Conservation (phyloP, 2,329 filamentous ascomycete species). For the Orbilia javanica region DNA sequence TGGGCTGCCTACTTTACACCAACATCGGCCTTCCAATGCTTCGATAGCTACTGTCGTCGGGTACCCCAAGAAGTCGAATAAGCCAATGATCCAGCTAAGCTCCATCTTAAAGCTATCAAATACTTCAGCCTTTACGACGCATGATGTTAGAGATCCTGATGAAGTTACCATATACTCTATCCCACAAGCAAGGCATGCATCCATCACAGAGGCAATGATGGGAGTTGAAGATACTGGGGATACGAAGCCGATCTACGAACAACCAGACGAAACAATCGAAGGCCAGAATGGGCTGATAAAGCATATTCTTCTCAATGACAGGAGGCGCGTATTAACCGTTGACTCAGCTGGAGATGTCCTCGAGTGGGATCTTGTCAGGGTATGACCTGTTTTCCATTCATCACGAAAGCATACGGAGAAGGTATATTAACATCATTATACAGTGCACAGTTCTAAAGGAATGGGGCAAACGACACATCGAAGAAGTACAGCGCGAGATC, state of each 20-base stretch:
- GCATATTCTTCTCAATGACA: slow-evolving; percentile 89
- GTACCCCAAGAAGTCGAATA: slow-evolving; percentile 69
- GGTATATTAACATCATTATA: slow-evolving; percentile 32
- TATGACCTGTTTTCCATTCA: slow-evolving; percentile 65
- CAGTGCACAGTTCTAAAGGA: slow-evolving; percentile 87
- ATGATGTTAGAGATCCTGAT: slow-evolving; percentile 70
- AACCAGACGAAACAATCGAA: slow-evolving; percentile 86
- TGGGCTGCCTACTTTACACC: slow-evolving; percentile 66
- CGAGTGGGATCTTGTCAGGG: slow-evolving; percentile 91
- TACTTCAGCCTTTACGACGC: slow-evolving; percentile 77
- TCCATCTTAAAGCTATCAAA: slow-evolving; percentile 86
- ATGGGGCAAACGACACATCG: slow-evolving; percentile 94
- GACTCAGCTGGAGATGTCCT: slow-evolving; percentile 96
- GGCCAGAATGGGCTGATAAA: slow-evolving; percentile 96
- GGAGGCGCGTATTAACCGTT: slow-evolving; percentile 86
- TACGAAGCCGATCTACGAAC: slow-evolving; percentile 75
- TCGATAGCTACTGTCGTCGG: slow-evolving; percentile 63
- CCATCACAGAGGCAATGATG: slow-evolving; percentile 69
- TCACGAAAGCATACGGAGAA: slow-evolving; percentile 54
- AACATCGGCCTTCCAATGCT: slow-evolving; percentile 63
- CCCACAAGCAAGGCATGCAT: slow-evolving; percentile 69
- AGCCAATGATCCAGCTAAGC: slow-evolving; percentile 74
- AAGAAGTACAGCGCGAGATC: slow-evolving; percentile 87
- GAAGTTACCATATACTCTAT: slow-evolving; percentile 69
- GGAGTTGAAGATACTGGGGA: slow-evolving; percentile 68